A percentile compares a stretch with the other conserved stretches of the same genome.
phyloP scores from a whole-genome alignment of 116 monocot genomes.

The Trichopus zeylanicus region DNA sequence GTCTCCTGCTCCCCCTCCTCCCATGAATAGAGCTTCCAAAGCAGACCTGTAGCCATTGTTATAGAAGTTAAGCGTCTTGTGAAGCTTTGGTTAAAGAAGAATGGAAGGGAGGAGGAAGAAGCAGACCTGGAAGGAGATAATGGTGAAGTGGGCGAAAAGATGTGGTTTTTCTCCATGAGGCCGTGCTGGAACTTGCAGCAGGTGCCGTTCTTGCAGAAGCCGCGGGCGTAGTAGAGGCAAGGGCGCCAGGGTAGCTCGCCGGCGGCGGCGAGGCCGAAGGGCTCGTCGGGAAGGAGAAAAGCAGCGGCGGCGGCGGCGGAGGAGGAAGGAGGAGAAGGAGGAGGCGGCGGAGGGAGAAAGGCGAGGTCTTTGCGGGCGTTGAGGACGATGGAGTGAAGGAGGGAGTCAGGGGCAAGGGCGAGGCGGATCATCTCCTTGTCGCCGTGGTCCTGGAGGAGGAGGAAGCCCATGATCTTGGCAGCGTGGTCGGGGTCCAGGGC shows the following conservation, averaged over 20 bases:
- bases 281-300: constrained; percentile 19
- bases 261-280: not conserved
- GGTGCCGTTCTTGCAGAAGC: constrained; percentile 83
- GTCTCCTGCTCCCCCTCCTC: constrained; percentile 5
- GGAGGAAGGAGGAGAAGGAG: constrained; percentile 9
- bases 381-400: constrained; percentile 52
- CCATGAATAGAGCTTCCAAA: not conserved
- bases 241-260: constrained; percentile 53
- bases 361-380: constrained; percentile 55
- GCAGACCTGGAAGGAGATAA: not conserved
- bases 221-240: constrained; percentile 74
- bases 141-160: not conserved
- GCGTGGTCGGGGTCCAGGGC: constrained; percentile 86
- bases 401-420: constrained; percentile 86
- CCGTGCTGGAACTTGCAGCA: constrained; percentile 68
- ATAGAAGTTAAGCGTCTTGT: not conserved
- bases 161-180: constrained; percentile 3
- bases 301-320: constrained; percentile 21
- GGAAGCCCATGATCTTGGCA: constrained; percentile 97
- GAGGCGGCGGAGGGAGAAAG: not conserved
- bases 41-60: not conserved
- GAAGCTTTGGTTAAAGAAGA: not conserved
- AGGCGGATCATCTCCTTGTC: constrained; percentile 99
- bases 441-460: constrained; percentile 88
- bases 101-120: not conserved